Evolutionary conservation across 768 basidiomycete genomes (phyloP).

Genomic region (Tylopilus sp.): DNA sequence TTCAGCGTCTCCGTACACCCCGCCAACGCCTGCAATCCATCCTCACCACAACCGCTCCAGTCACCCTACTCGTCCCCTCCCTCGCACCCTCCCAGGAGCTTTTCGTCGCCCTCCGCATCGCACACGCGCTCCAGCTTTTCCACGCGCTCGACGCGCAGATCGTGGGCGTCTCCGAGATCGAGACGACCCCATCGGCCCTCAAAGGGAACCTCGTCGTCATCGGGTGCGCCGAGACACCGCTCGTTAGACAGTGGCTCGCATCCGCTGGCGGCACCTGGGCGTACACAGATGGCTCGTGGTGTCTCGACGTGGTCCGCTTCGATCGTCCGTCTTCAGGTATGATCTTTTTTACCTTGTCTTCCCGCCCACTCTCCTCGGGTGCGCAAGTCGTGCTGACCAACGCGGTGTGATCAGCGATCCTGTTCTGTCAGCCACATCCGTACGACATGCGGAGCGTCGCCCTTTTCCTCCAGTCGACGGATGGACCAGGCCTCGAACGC

Average conservation of each 20-base stretch:
- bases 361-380: too few species aligned
- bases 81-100: conserved; percentile 32
- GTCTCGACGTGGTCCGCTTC: conserved; percentile 12
- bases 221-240: conserved; percentile 37
- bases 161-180: conserved; percentile 33
- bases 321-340: conserved; percentile 21
- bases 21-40: conserved; percentile 59
- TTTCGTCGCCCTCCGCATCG: conserved; percentile 60
- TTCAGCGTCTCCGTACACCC: conserved; percentile 4
- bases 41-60: conserved; percentile 48
- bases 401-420: conserved; percentile 42
- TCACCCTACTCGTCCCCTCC: conserved; percentile 56
- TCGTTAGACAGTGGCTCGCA: conserved; percentile 34
- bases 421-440: conserved; percentile 53
- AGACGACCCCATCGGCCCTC: conserved; percentile 13
- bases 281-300: conserved; percentile 21
- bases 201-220: conserved; percentile 59
- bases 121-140: conserved; percentile 63
- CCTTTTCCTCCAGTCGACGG: conserved; percentile 61
- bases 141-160: conserved; percentile 70
- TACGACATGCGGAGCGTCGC: conserved; percentile 29
- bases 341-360: neutral
- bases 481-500: conserved; percentile 59
- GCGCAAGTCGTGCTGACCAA: too few species aligned
- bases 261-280: conserved; percentile 12